Conservation (phyloP, 768 basidiomycete species). For the Brasilioporus rufonigricans region DNA sequence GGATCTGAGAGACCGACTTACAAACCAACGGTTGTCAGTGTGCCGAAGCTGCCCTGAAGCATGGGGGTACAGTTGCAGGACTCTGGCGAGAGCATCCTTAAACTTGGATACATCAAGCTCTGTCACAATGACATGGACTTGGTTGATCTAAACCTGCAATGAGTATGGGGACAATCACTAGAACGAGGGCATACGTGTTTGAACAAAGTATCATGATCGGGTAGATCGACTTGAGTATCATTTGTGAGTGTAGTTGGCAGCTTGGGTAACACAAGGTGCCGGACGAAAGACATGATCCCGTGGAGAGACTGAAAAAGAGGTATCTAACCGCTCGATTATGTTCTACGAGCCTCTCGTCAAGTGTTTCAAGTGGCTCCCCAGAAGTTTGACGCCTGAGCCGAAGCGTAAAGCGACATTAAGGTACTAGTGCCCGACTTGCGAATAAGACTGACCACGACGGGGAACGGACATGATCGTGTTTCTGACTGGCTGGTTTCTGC, state of each 20-base stretch:
- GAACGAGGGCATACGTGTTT: conserved; percentile 9
- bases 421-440: too few species aligned
- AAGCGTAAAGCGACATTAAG: too few species aligned
- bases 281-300: background rate
- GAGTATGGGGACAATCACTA: background rate
- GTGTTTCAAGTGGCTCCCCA: too few species aligned
- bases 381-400: too few species aligned
- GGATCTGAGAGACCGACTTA: conserved; percentile 5
- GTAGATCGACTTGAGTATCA: conserved; percentile 8
- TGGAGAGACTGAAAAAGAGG: too few species aligned
- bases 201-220: conserved; percentile 25
- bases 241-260: too few species aligned
- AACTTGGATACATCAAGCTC: conserved; percentile 7
- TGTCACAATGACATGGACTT: conserved; percentile 11
- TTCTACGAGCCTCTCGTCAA: too few species aligned
- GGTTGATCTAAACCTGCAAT: conserved; percentile 1
- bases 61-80: conserved; percentile 1
- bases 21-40: conserved; percentile 15
- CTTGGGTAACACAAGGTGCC: conserved; percentile 13
- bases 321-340: too few species aligned
- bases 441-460: too few species aligned
- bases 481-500: too few species aligned
- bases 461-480: too few species aligned
- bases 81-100: too few species aligned
- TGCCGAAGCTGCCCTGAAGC: conserved; percentile 22